phyloP scores from a whole-genome alignment of 129 eudicot species.

The Daucus carota region DNA sequence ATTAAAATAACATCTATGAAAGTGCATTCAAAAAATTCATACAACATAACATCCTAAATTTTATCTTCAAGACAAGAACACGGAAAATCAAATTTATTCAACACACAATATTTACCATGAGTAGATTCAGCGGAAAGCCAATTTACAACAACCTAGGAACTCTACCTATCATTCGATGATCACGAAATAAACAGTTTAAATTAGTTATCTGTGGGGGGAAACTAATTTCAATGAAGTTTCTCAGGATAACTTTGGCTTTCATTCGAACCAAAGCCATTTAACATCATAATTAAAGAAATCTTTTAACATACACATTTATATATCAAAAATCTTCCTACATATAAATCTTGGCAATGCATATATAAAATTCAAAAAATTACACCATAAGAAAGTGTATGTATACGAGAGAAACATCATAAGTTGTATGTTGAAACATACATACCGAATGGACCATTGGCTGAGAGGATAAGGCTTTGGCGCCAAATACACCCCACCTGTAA shows the following conservation, averaged over 20 bases:
- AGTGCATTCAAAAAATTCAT: neutral
- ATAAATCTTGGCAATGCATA: too few species aligned
- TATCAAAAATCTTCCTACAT: too few species aligned
- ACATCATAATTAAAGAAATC: neutral
- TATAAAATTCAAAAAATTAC: too few species aligned
- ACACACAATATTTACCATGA: too few species aligned
- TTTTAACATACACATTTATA: too few species aligned
- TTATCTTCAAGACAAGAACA: neutral
- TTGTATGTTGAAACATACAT: neutral
- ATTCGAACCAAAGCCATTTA: neutral
- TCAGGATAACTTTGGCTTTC: too few species aligned
- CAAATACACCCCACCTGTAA: neutral
- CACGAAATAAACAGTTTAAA: too few species aligned
- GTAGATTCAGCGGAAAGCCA: too few species aligned
- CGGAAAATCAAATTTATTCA: neutral
- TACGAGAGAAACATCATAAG: neutral
- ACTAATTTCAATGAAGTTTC: too few species aligned
- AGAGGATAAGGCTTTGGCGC: neutral
- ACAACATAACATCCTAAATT: neutral
- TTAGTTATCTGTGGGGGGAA: too few species aligned
- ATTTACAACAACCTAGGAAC: too few species aligned
- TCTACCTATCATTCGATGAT: too few species aligned
- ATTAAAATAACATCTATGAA: neutral
- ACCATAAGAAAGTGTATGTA: neutral
- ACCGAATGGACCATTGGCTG: neutral